Evolutionary conservation across 202 grass and related monocot genomes (phyloP), one percentile per base, ranked within the genome.

Genomic region (Tripidium arundinaceum): DNA sequence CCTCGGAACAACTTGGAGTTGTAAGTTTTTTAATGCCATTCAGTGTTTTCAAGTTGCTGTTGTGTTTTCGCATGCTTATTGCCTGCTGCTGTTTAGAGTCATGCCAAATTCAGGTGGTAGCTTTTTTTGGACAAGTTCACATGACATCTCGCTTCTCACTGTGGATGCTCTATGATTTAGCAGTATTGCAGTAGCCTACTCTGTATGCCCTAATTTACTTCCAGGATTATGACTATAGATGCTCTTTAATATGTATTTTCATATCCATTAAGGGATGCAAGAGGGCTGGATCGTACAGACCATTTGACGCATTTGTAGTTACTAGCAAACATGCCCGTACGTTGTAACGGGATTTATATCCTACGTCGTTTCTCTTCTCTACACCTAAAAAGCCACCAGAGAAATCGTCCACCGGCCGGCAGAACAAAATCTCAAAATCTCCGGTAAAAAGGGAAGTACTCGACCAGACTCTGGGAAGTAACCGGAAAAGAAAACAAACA

Each of bases 1-100:
- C 89, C 75, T 93, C 90, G 47, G 97, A 99, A 87, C 92, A 99
- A 78, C 74, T 99, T 61, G 97, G 97, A 90, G 87, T 96, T 76
- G 97, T 96, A 93, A 89, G 97, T 84, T 62, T 78, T 57, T 18
- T 67, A 59, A 47, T 11, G n/a, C 50, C 41, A 54, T 52, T 18
- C 15, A 1, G 8, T 79, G 22, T 79, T 91, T 70, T 19, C 25
- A 3, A 61, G 54, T 68, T 74, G 22, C 18, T 84, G 25, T 16
- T 52, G 26, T 43, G 8, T 79, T 74, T 55, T 34, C 3, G 26
- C 25, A 41, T 77, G 62, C 38, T 65, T 59, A 4, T 46, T 85
- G 21, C 46, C 42, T 72, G 41, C 42, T 72, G 5, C 28, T 60
- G 6, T 61, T 61, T 26, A 55, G 34, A 66, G 21, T 1, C 5